These are phyloP conservation scores for Citeromyces siamensis DNA, from an alignment of 1,139 yeast species.

Conservation along the genomic window DNA sequence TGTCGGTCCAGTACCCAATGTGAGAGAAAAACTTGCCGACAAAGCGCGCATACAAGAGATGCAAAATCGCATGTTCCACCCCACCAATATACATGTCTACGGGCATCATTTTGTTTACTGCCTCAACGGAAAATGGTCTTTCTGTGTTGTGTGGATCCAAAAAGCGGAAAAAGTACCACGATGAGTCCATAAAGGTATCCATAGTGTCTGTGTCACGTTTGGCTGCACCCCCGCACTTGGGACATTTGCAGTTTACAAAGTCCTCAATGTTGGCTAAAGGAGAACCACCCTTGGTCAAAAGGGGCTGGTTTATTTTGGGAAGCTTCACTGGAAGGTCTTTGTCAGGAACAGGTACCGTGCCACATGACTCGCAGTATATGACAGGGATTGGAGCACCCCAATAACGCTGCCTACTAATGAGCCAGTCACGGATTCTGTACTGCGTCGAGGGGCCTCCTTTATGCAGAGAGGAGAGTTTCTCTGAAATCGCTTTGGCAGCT, in stretches of 20 bases:
- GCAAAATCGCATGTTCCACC: conserved; percentile 91
- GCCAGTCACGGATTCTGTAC: conserved; percentile 79
- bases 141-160: conserved; percentile 54
- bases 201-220: conserved; percentile 91
- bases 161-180: conserved; percentile 90
- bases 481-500: conserved; percentile 39
- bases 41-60: conserved; percentile 75
- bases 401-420: conserved; percentile 84
- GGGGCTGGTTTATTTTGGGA: conserved; percentile 39
- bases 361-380: conserved; percentile 75
- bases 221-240: conserved; percentile 66
- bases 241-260: conserved; percentile 71
- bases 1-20: conserved; percentile 45
- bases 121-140: conserved; percentile 36
- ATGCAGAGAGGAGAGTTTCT: conserved; percentile 23
- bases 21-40: conserved; percentile 65
- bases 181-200: conserved; percentile 97
- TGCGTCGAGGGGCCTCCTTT: conserved; percentile 40
- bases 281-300: conserved; percentile 46
- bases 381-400: conserved; percentile 99
- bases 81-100: conserved; percentile 92
- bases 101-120: conserved; percentile 55
- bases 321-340: conserved; percentile 68
- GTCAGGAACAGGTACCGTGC: conserved; percentile 85
- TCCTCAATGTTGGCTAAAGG: conserved; percentile 58